These are phyloP conservation scores for Hypoxylon intermedium DNA, from an alignment of 495 filamentous ascomycete genomes.

Conservation along the genomic window DNA sequence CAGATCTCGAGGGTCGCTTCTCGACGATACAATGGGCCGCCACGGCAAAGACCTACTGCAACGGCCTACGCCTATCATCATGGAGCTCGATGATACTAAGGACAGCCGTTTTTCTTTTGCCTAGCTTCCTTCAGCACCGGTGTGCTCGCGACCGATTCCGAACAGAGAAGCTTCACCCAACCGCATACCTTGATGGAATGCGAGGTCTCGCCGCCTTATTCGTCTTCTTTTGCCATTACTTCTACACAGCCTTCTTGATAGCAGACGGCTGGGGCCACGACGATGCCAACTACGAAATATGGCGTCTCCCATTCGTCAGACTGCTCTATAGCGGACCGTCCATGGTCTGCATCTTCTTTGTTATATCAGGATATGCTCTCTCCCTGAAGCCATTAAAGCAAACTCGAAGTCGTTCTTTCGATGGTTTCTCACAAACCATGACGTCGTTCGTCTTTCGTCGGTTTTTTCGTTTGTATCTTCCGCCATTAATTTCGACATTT, in stretches of 20 bases:
- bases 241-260: constrained; percentile 54
- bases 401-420: constrained; percentile 54
- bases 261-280: constrained; percentile 49
- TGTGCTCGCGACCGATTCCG: constrained; percentile 32
- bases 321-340: constrained; percentile 71
- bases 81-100: constrained; percentile 39
- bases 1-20: constrained; percentile 38
- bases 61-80: constrained; percentile 34
- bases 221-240: constrained; percentile 63
- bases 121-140: constrained; percentile 48
- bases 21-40: constrained; percentile 31
- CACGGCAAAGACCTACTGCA: constrained; percentile 31
- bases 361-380: constrained; percentile 76
- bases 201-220: constrained; percentile 65
- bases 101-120: constrained; percentile 45
- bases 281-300: constrained; percentile 48
- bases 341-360: constrained; percentile 79
- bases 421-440: constrained; percentile 47
- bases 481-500: constrained; percentile 64
- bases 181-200: constrained; percentile 65
- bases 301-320: constrained; percentile 71
- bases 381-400: constrained; percentile 69
- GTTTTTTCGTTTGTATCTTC: constrained; percentile 69
- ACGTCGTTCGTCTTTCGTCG: constrained; percentile 73
- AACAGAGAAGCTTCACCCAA: constrained; percentile 45